Conservation (phyloP, 208 protist genomes). For the Trypanosoma cruzi region DNA sequence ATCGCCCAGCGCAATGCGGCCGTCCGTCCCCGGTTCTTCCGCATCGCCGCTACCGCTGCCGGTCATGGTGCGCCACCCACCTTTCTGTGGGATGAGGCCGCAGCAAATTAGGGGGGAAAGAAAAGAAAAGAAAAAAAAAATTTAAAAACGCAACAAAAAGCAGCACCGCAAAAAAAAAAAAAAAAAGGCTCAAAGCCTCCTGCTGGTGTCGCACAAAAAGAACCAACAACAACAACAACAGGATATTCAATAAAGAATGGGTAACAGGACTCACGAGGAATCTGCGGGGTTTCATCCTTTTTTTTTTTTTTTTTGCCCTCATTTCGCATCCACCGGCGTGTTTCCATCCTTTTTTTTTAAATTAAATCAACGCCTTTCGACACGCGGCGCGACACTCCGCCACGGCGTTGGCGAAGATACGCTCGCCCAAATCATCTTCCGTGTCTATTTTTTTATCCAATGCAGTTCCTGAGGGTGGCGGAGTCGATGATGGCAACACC, state of each 20-base stretch:
- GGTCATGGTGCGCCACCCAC: constrained; percentile 17
- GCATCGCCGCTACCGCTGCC: not conserved
- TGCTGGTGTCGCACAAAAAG: no score
- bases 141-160: not conserved
- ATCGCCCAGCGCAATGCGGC: constrained; percentile 70
- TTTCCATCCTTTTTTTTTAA: not conserved
- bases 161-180: no score
- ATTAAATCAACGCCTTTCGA: constrained; percentile 7
- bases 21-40: not conserved
- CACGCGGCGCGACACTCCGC: constrained; percentile 25
- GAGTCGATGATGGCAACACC: not conserved
- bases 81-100: not conserved
- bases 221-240: no score
- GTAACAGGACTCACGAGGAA: not conserved
- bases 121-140: constrained; percentile 1
- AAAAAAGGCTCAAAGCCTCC: no score
- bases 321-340: not conserved
- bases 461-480: not conserved
- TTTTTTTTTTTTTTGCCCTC: not conserved
- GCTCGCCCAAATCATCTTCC: constrained; percentile 22
- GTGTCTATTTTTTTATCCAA: not conserved
- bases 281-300: not conserved
- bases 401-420: constrained; percentile 24
- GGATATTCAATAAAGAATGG: no score
- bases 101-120: constrained; percentile 19